A percentile compares a stretch with the other conserved stretches of the same genome.
Conservation (phyloP, 2,329 filamentous ascomycete species). For the Ophiostoma montium region DNA sequence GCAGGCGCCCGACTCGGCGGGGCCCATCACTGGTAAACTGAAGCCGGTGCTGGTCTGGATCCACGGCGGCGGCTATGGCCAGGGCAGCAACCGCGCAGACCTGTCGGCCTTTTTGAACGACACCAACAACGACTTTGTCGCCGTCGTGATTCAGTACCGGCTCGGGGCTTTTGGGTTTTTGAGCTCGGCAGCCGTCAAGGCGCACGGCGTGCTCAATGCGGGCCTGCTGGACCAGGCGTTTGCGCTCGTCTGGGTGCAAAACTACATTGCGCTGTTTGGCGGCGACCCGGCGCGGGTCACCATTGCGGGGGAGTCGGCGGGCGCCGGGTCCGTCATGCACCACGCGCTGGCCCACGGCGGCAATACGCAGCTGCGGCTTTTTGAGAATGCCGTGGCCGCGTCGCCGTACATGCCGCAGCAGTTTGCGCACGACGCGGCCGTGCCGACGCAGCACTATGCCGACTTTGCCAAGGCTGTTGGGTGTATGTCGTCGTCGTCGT, state of each 20-base stretch:
- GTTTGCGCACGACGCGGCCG: slow-evolving; percentile 30
- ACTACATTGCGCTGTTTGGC: slow-evolving; percentile 37
- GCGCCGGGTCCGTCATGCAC: slow-evolving; percentile 34
- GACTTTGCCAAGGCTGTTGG: slow-evolving; percentile 27
- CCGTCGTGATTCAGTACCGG: slow-evolving; percentile 18
- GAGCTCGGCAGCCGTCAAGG: slow-evolving; percentile 13
- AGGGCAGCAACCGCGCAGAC: slow-evolving; percentile 13
- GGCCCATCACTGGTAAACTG: slow-evolving; percentile 24
- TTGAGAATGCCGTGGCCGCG: slow-evolving; percentile 13
- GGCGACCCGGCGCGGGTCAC: slow-evolving; percentile 38
- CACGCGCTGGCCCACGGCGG: slow-evolving; percentile 25
- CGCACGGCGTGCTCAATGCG: slow-evolving; percentile 28
- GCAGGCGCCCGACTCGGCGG: slow-evolving; percentile 23
- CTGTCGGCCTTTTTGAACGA: slow-evolving; percentile 15
- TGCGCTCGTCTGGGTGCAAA: slow-evolving; percentile 38
- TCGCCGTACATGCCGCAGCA: slow-evolving; percentile 33
- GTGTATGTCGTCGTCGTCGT: slow-evolving; percentile 19
- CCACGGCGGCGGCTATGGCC: slow-evolving; percentile 21
- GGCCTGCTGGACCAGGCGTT: slow-evolving; percentile 39
- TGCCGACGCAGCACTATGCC: slow-evolving; percentile 31
- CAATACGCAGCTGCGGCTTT: neutral
- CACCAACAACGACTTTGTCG: slow-evolving; percentile 15
- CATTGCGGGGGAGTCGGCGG: slow-evolving; percentile 40
- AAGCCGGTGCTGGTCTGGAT: slow-evolving; percentile 41
- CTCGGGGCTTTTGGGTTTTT: slow-evolving; percentile 14